Evolutionary conservation across 371 early-diverging fungal species (phyloP).

Genomic region (Saksenaea oblongispora): DNA sequence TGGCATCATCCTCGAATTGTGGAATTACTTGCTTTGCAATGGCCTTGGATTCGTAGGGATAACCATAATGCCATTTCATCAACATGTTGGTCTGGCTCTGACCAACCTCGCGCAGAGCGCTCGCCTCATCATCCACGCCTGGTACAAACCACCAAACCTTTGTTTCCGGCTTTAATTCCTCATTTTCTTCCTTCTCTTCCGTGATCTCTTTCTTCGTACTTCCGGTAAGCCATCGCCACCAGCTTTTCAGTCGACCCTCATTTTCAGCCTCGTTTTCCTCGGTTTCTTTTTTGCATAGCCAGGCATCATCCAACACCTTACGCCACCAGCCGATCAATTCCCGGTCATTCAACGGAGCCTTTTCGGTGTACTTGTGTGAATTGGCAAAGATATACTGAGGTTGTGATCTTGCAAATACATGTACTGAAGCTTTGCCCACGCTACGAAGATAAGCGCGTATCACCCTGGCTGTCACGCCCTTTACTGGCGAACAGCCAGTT

Average conservation of each 20-base stretch:
- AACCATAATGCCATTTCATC: slow-evolving; percentile 62
- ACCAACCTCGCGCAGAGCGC: slow-evolving; percentile 38
- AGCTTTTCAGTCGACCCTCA: neutral
- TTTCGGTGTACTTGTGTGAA: slow-evolving; percentile 64
- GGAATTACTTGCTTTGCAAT: slow-evolving; percentile 60
- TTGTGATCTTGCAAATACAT: slow-evolving; percentile 84
- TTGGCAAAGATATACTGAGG: slow-evolving; percentile 83
- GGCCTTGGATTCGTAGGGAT: slow-evolving; percentile 49
- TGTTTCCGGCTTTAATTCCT: neutral
- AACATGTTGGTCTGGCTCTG: slow-evolving; percentile 13
- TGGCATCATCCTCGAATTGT: slow-evolving; percentile 82
- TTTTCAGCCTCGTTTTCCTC: neutral
- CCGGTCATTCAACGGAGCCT: slow-evolving; percentile 62
- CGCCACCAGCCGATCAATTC: slow-evolving; percentile 83
- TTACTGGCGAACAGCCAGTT: slow-evolving; percentile 35
- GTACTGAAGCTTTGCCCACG: slow-evolving; percentile 39
- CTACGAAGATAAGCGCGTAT: slow-evolving; percentile 51
- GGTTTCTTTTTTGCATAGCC: neutral
- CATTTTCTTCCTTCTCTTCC: neutral
- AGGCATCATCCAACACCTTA: slow-evolving; percentile 20
- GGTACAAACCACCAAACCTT: slow-evolving; percentile 66
- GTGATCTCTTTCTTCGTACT: neutral
- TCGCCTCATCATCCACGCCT: slow-evolving; percentile 50
- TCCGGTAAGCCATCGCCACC: slow-evolving; percentile 1
- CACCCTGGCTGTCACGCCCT: slow-evolving; percentile 33